These are phyloP conservation scores for Leucosporidium scottii DNA, from an alignment of 768 basidiomycete species.

Conservation along the genomic window DNA sequence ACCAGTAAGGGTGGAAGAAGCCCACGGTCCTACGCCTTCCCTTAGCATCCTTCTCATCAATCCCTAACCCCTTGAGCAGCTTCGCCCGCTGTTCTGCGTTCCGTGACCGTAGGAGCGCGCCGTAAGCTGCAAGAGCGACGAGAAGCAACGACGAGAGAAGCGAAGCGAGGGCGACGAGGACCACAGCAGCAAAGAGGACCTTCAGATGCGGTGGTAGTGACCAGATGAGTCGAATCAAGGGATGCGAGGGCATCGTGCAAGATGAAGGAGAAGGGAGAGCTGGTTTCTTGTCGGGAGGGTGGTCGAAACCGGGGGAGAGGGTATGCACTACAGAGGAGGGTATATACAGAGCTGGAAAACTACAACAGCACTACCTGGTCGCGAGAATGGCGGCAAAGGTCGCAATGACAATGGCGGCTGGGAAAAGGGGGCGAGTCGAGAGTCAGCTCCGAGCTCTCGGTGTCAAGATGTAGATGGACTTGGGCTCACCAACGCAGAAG, in stretches of 20 bases:
- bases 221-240: not conserved
- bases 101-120: not conserved
- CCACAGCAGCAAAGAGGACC: not conserved
- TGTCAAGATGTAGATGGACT: not conserved
- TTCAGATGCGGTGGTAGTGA: not conserved
- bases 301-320: too few species aligned
- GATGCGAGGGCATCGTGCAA: not conserved
- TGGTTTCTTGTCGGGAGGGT: not conserved
- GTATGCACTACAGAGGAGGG: too few species aligned
- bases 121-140: not conserved
- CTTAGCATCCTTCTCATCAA: not conserved
- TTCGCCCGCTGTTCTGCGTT: not conserved
- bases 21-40: constrained; percentile 51
- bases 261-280: not conserved
- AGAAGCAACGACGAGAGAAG: not conserved
- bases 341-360: too few species aligned
- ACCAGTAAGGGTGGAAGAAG: constrained; percentile 97
- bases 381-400: not conserved
- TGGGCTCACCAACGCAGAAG: constrained; percentile 12
- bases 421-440: not conserved
- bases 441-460: not conserved
- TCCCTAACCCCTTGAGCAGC: not conserved
- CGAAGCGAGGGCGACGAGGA: not conserved
- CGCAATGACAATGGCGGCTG: not conserved
- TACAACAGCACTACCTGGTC: too few species aligned